phyloP scores from a whole-genome alignment of 2,329 filamentous ascomycete species.

The Xylariales sp. region DNA sequence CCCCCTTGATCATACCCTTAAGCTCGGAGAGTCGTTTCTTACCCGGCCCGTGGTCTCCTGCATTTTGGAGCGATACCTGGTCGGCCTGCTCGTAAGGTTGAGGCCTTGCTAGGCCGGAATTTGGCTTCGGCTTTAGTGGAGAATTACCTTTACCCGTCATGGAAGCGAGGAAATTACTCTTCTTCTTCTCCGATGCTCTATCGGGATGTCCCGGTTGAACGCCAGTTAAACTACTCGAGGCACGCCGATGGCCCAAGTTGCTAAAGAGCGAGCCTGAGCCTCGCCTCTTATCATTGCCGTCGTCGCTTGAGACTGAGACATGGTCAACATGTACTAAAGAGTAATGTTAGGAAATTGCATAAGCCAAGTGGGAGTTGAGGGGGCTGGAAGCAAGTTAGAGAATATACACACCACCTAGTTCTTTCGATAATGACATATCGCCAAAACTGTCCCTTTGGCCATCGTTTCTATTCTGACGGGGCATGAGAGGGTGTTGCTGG shows the following conservation, averaged over 20 bases:
- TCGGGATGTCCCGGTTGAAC: slow-evolving; percentile 40
- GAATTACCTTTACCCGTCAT: slow-evolving; percentile 40
- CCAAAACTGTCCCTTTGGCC: slow-evolving; percentile 54
- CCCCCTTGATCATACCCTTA: slow-evolving; percentile 49
- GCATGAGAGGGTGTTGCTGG: slow-evolving; percentile 49
- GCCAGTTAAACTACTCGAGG: slow-evolving; percentile 39
- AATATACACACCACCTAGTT: slow-evolving; percentile 59
- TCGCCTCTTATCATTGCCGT: slow-evolving; percentile 54
- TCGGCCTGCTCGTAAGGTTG: slow-evolving; percentile 40
- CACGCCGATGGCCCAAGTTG: slow-evolving; percentile 46
- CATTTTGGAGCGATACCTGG: slow-evolving; percentile 33
- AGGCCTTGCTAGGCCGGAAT: slow-evolving; percentile 31
- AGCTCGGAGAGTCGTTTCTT: slow-evolving; percentile 50
- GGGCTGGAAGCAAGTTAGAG: slow-evolving; percentile 47
- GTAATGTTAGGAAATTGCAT: slow-evolving; percentile 12
- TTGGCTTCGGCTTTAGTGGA: slow-evolving; percentile 44
- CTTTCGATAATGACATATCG: slow-evolving; percentile 59
- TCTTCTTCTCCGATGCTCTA: slow-evolving; percentile 52
- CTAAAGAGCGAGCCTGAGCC: slow-evolving; percentile 54
- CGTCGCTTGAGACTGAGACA: slow-evolving; percentile 58
- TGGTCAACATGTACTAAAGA: slow-evolving; percentile 52
- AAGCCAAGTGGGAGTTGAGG: neutral
- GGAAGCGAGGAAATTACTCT: slow-evolving; percentile 54
- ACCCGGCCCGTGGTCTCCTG: slow-evolving; percentile 35
- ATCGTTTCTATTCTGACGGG: slow-evolving; percentile 54